Percentiles rank a stretch among this genome's conserved stretches.
phyloP scores from a whole-genome alignment of 202 grass and related monocot species.

The Alloteropsis angusta region DNA sequence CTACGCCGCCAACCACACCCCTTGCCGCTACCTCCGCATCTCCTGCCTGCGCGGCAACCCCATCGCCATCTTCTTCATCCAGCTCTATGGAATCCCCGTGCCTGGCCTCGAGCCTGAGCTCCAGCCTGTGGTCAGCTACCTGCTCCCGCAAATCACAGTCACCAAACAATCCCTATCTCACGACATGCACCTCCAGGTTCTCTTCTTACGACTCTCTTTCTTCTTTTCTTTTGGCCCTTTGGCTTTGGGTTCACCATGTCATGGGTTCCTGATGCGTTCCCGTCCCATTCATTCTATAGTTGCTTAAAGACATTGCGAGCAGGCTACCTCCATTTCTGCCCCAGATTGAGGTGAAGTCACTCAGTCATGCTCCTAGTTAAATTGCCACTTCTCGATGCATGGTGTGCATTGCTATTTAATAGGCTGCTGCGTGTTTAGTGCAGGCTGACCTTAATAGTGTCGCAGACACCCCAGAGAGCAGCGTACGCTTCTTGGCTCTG shows the following conservation, averaged over 20 bases:
- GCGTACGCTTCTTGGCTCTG: slow-evolving; percentile 63
- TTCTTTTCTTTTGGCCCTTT: background rate
- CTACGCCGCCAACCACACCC: slow-evolving; percentile 64
- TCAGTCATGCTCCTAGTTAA: slow-evolving; percentile 17
- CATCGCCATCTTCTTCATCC: slow-evolving; percentile 92
- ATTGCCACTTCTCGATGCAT: slow-evolving; percentile 14
- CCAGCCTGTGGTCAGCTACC: slow-evolving; percentile 68
- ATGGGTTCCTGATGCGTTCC: slow-evolving; percentile 24
- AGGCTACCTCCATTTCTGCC: slow-evolving; percentile 61
- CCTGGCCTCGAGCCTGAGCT: slow-evolving; percentile 88
- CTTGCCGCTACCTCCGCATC: slow-evolving; percentile 85
- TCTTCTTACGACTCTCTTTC: background rate
- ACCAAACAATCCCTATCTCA: slow-evolving; percentile 66
- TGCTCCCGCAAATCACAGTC: slow-evolving; percentile 66
- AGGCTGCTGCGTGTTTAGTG: slow-evolving; percentile 23
- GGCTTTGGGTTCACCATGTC: background rate
- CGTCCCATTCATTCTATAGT: slow-evolving; percentile 42
- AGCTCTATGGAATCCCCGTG: slow-evolving; percentile 80
- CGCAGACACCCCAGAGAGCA: slow-evolving; percentile 54
- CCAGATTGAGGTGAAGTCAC: slow-evolving; percentile 63
- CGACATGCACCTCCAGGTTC: slow-evolving; percentile 91
- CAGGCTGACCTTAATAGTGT: slow-evolving; percentile 75
- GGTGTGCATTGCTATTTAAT: slow-evolving; percentile 1
- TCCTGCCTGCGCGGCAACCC: slow-evolving; percentile 85
- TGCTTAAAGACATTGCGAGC: slow-evolving; percentile 79